These are phyloP conservation scores for Torulaspora gathmanii DNA, from an alignment of 805 yeast species.

Conservation along the genomic window DNA sequence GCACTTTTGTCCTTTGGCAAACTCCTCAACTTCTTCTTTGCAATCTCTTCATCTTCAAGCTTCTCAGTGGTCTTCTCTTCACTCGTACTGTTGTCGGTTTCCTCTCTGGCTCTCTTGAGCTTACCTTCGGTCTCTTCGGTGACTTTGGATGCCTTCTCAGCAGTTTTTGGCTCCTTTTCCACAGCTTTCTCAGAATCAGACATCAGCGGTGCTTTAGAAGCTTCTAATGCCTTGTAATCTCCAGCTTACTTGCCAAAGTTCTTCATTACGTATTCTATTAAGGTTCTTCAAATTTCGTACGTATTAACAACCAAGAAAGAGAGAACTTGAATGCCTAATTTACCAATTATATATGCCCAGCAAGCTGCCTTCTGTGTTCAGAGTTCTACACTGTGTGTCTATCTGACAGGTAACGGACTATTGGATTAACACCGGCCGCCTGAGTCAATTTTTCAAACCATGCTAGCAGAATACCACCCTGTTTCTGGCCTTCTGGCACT, in stretches of 20 bases:
- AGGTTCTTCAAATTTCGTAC: neutral
- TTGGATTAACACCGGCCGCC: constrained; percentile 80
- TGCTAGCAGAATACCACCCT: constrained; percentile 76
- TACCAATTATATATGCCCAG: neutral
- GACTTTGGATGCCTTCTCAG: neutral
- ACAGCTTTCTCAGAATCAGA: neutral
- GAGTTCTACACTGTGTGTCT: constrained; percentile 60
- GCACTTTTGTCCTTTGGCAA: neutral
- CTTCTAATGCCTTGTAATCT: neutral
- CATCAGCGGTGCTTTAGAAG: neutral
- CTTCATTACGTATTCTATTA: neutral
- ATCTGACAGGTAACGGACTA: constrained; percentile 81
- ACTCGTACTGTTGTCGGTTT: constrained; percentile 9
- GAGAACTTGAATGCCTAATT: neutral
- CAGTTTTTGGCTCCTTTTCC: neutral
- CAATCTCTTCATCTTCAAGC: constrained; percentile 1
- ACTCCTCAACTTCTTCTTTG: constrained; percentile 1
- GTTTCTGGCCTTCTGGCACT: constrained; percentile 69
- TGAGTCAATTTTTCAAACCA: constrained; percentile 93
- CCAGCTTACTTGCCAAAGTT: neutral
- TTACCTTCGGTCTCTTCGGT: neutral
- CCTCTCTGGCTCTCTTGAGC: constrained; percentile 14
- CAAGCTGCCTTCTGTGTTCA: neutral
- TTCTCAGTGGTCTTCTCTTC: constrained; percentile 7
- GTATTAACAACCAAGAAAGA: neutral